phyloP scores from a whole-genome alignment of 2,329 filamentous ascomycete species.

The Colletotrichum higginsianum region DNA sequence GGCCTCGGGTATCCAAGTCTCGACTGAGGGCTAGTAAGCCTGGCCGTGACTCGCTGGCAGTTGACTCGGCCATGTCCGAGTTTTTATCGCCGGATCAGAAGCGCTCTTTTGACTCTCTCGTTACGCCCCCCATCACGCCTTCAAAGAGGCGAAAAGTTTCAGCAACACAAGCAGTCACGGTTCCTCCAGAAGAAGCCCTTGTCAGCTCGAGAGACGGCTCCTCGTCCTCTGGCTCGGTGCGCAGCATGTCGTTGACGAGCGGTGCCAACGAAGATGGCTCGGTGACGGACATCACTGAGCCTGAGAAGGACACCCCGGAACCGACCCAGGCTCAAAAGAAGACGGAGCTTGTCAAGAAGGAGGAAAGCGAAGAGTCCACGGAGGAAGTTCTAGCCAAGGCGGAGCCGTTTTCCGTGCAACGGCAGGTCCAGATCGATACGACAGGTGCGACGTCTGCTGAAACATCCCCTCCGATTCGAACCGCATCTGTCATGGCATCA shows the following conservation, averaged over 20 bases:
- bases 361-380: slow-evolving; percentile 48
- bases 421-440: background rate
- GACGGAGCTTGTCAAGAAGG: slow-evolving; percentile 50
- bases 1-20: slow-evolving; percentile 46
- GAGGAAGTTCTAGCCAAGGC: slow-evolving; percentile 42
- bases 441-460: slow-evolving; percentile 1
- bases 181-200: slow-evolving; percentile 42
- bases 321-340: slow-evolving; percentile 53
- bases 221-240: slow-evolving; percentile 53
- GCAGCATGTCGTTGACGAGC: slow-evolving; percentile 51
- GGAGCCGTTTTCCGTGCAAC: slow-evolving; percentile 25
- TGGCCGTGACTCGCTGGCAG: slow-evolving; percentile 41
- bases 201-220: slow-evolving; percentile 58
- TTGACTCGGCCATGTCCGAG: slow-evolving; percentile 49
- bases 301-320: slow-evolving; percentile 63
- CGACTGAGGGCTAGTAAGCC: slow-evolving; percentile 46
- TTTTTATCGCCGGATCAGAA: slow-evolving; percentile 52
- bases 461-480: background rate
- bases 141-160: slow-evolving; percentile 64
- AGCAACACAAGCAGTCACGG: slow-evolving; percentile 46
- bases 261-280: slow-evolving; percentile 50
- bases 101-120: slow-evolving; percentile 60
- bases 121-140: slow-evolving; percentile 70
- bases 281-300: slow-evolving; percentile 64
- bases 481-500: slow-evolving; percentile 20